Evolutionary conservation across 306 rosid genomes (phyloP).

Genomic region (Prunus campanulata): DNA sequence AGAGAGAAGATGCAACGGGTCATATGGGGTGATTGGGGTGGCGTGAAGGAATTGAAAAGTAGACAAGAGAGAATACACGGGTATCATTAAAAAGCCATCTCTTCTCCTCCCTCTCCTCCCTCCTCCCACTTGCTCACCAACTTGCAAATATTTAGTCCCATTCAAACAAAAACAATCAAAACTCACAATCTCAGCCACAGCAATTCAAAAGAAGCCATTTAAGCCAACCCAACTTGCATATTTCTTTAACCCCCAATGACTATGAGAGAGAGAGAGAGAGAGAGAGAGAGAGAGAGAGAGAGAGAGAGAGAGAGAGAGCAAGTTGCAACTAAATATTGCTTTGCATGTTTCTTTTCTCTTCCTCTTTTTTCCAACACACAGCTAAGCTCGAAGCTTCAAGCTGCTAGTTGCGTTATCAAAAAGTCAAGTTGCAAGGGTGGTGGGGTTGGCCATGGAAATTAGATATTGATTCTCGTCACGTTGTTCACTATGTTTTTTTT

Average conservation of each 20-base stretch:
- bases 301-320: not conserved
- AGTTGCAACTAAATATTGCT: constrained; percentile 5
- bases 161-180: constrained; percentile 3
- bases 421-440: constrained; percentile 23
- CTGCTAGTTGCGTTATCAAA: not conserved
- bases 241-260: constrained; percentile 5
- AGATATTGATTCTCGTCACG: constrained; percentile 28
- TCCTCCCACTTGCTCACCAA: constrained; percentile 55
- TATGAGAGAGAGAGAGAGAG: not conserved
- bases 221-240: constrained; percentile 28
- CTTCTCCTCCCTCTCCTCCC: not conserved
- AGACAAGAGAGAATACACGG: constrained; percentile 24
- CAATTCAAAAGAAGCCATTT: too few relatives aligned
- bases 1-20: not conserved
- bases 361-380: not conserved
- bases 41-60: constrained; percentile 43
- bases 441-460: not conserved
- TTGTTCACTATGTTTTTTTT: not conserved
- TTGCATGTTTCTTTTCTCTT: not conserved
- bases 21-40: not conserved
- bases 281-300: not conserved
- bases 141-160: constrained; percentile 46
- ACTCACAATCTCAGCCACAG: not conserved
- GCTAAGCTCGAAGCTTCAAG: not conserved
- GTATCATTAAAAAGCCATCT: constrained; percentile 44